phyloP scores from a whole-genome alignment of 352 stramenopile species.

The Phytophthora kernoviae region DNA sequence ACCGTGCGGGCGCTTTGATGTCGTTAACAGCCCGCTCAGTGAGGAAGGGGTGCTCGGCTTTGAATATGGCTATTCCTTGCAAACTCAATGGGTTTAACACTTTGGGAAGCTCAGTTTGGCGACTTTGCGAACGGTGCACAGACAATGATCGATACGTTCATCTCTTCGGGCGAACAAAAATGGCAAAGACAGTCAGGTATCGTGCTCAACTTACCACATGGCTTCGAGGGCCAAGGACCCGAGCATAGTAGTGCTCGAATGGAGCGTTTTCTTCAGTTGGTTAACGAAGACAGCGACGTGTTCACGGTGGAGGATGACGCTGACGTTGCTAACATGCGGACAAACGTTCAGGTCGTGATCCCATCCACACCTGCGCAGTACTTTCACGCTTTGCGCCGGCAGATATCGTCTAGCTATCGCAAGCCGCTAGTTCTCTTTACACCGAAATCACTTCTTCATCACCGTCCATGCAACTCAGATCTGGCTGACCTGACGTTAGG shows the following conservation, averaged over 20 bases:
- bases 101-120: constrained; percentile 94
- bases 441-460: constrained; percentile 85
- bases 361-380: constrained; percentile 94
- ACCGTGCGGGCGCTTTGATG: constrained; percentile 57
- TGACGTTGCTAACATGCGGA: constrained; percentile 49
- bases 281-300: constrained; percentile 76
- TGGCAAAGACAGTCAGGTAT: constrained; percentile 91
- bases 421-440: constrained; percentile 86
- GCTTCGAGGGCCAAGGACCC: constrained; percentile 86
- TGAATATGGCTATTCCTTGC: constrained; percentile 88
- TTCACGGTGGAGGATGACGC: constrained; percentile 51
- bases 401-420: constrained; percentile 70
- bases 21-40: constrained; percentile 84
- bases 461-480: constrained; percentile 81
- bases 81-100: constrained; percentile 74
- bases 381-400: constrained; percentile 94
- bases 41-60: constrained; percentile 88
- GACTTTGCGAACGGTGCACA: constrained; percentile 91
- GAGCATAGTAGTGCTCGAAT: constrained; percentile 87
- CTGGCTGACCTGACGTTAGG: constrained; percentile 63
- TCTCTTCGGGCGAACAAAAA: constrained; percentile 85
- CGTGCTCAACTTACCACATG: constrained; percentile 80
- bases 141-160: constrained; percentile 90
- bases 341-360: constrained; percentile 82
- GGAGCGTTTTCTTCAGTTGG: constrained; percentile 83